A percentile compares a stretch with the other conserved stretches of the same genome.
phyloP scores from a whole-genome alignment of 106 monocot genomes.

The Dendrobium officinale region DNA sequence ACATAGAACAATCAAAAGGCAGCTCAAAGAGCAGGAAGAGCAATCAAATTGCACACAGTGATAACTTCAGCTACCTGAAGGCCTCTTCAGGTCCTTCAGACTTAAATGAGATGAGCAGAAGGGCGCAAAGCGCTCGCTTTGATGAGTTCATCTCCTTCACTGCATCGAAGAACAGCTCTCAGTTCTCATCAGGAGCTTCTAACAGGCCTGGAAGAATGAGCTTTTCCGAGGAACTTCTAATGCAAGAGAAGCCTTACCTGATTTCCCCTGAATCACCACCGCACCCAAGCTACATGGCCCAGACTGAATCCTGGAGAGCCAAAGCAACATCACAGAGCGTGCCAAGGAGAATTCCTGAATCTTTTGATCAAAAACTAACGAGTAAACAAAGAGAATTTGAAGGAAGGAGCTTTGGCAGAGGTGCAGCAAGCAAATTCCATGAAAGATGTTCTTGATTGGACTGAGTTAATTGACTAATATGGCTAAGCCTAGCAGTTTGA shows the following conservation, averaged over 20 bases:
- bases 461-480: no score
- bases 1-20: conserved; percentile 25
- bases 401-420: not conserved
- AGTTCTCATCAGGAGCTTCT: not conserved
- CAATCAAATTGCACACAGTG: conserved; percentile 10
- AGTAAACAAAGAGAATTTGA: conserved; percentile 5
- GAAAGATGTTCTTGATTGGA: no score
- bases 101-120: not conserved
- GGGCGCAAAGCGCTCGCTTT: conserved; percentile 13
- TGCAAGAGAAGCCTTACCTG: not conserved
- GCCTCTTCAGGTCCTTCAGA: not conserved
- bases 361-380: conserved; percentile 20
- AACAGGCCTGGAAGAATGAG: not conserved
- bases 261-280: conserved; percentile 9
- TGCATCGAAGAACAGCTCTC: not conserved
- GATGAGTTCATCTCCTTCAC: not conserved
- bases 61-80: conserved; percentile 1
- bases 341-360: conserved; percentile 30
- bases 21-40: conserved; percentile 28
- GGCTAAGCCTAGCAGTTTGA: not conserved
- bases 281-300: conserved; percentile 43
- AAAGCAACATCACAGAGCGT: conserved; percentile 54
- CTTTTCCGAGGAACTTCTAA: not conserved
- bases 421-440: not conserved
- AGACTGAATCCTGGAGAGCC: conserved; percentile 45